Evolutionary conservation across 2,329 filamentous ascomycete species (phyloP).

Genomic region (Phyllosticta ampelicida): DNA sequence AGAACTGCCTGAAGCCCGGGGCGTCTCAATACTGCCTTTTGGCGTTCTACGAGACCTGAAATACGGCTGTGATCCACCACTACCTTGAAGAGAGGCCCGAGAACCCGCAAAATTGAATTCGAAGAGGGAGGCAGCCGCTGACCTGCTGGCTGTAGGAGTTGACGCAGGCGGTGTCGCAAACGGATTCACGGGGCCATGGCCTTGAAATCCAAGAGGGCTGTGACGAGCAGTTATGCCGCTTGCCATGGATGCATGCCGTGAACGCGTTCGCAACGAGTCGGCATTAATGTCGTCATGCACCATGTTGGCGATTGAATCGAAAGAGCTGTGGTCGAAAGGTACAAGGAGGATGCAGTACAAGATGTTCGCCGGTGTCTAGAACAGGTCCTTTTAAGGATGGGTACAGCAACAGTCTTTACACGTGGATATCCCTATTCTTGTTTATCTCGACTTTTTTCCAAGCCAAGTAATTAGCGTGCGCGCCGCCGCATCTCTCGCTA

Average conservation of each 20-base stretch:
- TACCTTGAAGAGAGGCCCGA: background rate
- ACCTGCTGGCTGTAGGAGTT: background rate
- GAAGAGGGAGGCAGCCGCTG: background rate
- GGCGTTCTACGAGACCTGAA: background rate
- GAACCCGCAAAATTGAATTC: background rate
- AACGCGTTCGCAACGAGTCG: background rate
- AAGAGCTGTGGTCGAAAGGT: background rate
- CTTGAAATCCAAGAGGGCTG: background rate
- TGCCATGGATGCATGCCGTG: background rate
- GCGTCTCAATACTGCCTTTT: slow-evolving; percentile 6
- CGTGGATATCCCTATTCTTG: background rate
- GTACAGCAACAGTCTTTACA: background rate
- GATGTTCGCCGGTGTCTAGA: background rate
- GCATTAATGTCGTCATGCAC: background rate
- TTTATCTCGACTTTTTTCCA: background rate
- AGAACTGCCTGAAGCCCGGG: slow-evolving; percentile 1
- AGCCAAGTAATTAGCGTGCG: background rate
- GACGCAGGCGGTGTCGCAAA: slow-evolving; percentile 2
- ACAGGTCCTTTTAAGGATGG: background rate
- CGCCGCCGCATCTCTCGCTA: background rate
- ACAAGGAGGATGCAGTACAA: background rate
- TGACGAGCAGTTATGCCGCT: background rate
- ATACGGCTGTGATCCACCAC: background rate
- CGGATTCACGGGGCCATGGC: background rate
- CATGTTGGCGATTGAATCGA: background rate